These are phyloP conservation scores for Aureobasidium uvarum DNA, from an alignment of 2,329 filamentous ascomycete genomes.

Conservation along the genomic window DNA sequence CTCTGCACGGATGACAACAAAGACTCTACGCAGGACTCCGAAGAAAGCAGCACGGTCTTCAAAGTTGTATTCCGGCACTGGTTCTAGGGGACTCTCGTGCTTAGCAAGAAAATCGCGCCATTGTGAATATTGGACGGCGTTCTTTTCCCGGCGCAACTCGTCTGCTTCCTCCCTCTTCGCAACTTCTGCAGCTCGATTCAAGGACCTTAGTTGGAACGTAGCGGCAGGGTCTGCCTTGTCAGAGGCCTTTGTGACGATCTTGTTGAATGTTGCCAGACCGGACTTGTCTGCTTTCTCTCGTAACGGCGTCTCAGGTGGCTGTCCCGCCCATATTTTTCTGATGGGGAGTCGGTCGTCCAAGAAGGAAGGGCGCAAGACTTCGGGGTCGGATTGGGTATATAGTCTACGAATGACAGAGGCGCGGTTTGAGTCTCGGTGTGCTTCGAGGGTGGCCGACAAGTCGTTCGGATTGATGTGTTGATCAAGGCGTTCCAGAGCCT, in stretches of 20 bases:
- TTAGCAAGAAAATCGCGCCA: neutral
- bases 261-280: neutral
- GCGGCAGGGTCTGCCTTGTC: neutral
- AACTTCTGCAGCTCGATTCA: neutral
- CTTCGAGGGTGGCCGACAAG: conserved; percentile 26
- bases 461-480: conserved; percentile 14
- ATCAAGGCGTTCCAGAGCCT: conserved; percentile 1
- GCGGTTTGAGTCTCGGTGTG: conserved; percentile 22
- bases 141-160: neutral
- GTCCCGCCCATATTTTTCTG: neutral
- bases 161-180: neutral
- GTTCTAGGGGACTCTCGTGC: neutral
- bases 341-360: neutral
- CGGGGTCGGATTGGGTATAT: neutral
- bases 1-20: neutral
- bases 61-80: neutral
- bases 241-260: neutral
- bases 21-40: neutral
- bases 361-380: neutral
- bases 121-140: neutral
- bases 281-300: neutral
- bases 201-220: neutral
- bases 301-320: too few relatives aligned
- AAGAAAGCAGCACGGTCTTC: neutral
- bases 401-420: conserved; percentile 7